phyloP scores from a whole-genome alignment of 371 early-diverging fungal genomes.

The Parasitella parasitica region DNA sequence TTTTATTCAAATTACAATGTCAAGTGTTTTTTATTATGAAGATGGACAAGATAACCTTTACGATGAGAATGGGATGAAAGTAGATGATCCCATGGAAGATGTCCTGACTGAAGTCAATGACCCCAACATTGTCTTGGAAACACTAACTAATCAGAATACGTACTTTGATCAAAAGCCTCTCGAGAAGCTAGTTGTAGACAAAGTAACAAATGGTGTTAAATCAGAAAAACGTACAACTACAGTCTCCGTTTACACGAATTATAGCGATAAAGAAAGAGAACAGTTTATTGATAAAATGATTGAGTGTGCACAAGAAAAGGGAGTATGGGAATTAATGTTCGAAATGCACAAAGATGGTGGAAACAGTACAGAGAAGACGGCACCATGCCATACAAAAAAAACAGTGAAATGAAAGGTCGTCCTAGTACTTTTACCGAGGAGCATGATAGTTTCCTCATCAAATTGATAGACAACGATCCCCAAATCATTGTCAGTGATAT shows the following conservation, averaged over 20 bases:
- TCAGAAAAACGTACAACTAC: no score
- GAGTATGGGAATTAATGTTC: slow-evolving; percentile 5
- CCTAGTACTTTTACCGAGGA: slow-evolving; percentile 6
- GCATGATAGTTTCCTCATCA: background rate
- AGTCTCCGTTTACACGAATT: no score
- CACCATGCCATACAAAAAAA: slow-evolving; percentile 13
- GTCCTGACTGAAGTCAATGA: slow-evolving; percentile 9
- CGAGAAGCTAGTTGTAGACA: no score
- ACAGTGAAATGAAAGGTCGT: slow-evolving; percentile 5
- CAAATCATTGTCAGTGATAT: slow-evolving; percentile 8
- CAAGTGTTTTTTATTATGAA: no score
- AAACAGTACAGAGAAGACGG: slow-evolving; percentile 8
- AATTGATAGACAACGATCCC: slow-evolving; percentile 11
- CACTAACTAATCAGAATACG: background rate
- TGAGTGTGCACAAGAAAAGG: slow-evolving; percentile 10
- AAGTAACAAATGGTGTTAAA: no score
- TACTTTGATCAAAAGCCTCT: no score
- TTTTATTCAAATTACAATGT: no score
- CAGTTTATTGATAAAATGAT: slow-evolving; percentile 12
- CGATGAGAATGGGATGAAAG: slow-evolving; percentile 13
- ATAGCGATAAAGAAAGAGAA: slow-evolving; percentile 11
- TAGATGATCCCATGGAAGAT: slow-evolving; percentile 10
- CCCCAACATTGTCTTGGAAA: slow-evolving; percentile 19
- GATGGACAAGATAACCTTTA: slow-evolving; percentile 7
- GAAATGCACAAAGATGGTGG: slow-evolving; percentile 14